Conservation (phyloP, 768 basidiomycete species). For the Rhizopogon roseolus region DNA sequence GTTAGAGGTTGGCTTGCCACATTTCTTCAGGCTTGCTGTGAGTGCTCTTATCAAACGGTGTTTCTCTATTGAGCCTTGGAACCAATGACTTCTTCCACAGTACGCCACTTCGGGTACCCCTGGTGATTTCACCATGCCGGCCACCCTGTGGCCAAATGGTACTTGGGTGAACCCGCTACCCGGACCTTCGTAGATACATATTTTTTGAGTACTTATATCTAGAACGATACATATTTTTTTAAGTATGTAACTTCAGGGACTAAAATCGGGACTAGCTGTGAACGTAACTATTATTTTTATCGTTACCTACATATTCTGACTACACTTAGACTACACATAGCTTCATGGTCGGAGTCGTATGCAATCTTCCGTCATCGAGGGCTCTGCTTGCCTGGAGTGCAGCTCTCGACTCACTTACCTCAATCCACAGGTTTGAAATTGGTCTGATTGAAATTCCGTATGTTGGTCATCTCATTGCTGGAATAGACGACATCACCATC, state of each 20-base stretch:
- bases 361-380: too few relatives aligned
- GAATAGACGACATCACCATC: too few relatives aligned
- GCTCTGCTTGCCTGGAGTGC: too few relatives aligned
- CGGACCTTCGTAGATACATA: slow-evolving; percentile 48
- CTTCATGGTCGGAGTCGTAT: too few relatives aligned
- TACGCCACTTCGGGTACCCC: slow-evolving; percentile 39
- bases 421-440: too few relatives aligned
- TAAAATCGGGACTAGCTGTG: not conserved
- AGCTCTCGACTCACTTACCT: too few relatives aligned
- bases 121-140: slow-evolving; percentile 81
- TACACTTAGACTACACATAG: too few relatives aligned
- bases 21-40: slow-evolving; percentile 79
- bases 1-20: slow-evolving; percentile 56
- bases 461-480: too few relatives aligned
- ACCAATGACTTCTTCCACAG: slow-evolving; percentile 27
- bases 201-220: not conserved
- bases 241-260: not conserved
- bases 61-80: not conserved
- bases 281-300: too few relatives aligned
- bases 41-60: slow-evolving; percentile 20
- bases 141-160: slow-evolving; percentile 71
- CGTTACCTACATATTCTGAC: too few relatives aligned
- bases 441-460: too few relatives aligned
- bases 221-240: too few relatives aligned
- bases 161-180: slow-evolving; percentile 73